These are phyloP conservation scores for Vigna nakashimae DNA, from an alignment of 306 rosid genomes.

Conservation along the genomic window DNA sequence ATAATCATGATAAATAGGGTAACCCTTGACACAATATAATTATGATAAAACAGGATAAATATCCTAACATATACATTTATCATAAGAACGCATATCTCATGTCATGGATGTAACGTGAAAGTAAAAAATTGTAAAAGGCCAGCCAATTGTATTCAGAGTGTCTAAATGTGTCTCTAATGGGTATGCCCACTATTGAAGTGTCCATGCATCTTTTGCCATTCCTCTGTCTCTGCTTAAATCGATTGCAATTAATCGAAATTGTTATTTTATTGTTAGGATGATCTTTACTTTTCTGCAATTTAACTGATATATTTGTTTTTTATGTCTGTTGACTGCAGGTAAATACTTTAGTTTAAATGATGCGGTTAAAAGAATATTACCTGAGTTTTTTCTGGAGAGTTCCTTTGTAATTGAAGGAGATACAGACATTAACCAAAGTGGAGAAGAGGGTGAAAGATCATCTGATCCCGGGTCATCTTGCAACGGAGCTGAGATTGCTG, in stretches of 20 bases:
- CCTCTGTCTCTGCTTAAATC: not conserved
- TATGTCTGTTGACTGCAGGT: slow-evolving; percentile 57
- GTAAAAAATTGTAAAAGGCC: not conserved
- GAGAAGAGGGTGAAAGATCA: slow-evolving; percentile 55
- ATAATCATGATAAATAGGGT: too few species aligned
- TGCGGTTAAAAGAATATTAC: slow-evolving; percentile 78
- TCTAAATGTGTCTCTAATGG: not conserved
- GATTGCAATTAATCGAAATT: slow-evolving; percentile 7
- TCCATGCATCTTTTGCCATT: not conserved
- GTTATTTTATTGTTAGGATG: slow-evolving; percentile 4
- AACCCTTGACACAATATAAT: too few species aligned
- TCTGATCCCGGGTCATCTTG: slow-evolving; percentile 44
- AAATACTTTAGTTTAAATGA: slow-evolving; percentile 72
- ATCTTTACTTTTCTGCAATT: slow-evolving; percentile 5
- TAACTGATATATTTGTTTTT: slow-evolving; percentile 13
- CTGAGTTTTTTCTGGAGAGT: slow-evolving; percentile 64
- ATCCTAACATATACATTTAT: not conserved
- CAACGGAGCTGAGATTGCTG: slow-evolving; percentile 45
- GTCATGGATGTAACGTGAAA: not conserved
- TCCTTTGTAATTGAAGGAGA: slow-evolving; percentile 43
- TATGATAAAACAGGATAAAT: too few species aligned
- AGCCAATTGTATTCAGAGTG: not conserved
- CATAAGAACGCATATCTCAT: not conserved
- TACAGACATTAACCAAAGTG: slow-evolving; percentile 40
- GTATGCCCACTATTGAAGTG: not conserved